Evolutionary conservation across 2,329 filamentous ascomycete species (phyloP).

Genomic region (Nemania sp.): DNA sequence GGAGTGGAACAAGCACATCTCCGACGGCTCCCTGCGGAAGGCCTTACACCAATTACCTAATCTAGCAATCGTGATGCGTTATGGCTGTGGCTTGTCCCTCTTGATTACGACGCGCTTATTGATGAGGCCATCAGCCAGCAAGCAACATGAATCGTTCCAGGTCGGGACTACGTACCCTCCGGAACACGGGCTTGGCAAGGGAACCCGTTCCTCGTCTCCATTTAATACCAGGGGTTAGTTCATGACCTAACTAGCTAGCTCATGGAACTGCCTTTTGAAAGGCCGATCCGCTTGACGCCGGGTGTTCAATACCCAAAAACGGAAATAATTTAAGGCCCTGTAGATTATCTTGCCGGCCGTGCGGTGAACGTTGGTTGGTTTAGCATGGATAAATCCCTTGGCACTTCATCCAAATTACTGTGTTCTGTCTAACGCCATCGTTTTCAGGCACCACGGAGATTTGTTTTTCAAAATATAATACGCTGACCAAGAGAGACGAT

Average conservation of each 20-base stretch:
- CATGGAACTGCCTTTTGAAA: neutral
- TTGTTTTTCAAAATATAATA: neutral
- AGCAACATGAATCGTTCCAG: neutral
- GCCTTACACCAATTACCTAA: neutral
- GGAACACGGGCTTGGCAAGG: constrained; percentile 9
- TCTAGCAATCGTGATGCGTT: neutral
- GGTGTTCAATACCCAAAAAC: constrained; percentile 22
- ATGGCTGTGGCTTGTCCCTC: constrained; percentile 1
- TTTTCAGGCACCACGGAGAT: no score
- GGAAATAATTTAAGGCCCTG: constrained; percentile 10
- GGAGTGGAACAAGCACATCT: constrained; percentile 12
- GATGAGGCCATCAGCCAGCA: constrained; percentile 3
- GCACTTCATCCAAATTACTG: constrained; percentile 21
- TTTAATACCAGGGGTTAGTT: no score
- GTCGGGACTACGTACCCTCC: no score
- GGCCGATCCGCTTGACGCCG: constrained; percentile 11
- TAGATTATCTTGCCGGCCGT: constrained; percentile 3
- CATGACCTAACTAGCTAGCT: neutral
- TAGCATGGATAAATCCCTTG: constrained; percentile 20
- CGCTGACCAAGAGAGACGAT: constrained; percentile 1
- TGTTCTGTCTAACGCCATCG: neutral
- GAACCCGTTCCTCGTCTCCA: neutral
- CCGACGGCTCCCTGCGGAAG: constrained; percentile 4
- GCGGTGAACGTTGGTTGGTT: constrained; percentile 10
- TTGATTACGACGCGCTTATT: constrained; percentile 9